Base-by-base conservation (phyloP, 139 green algal species). In the Spirogloea muscicola region DNA sequence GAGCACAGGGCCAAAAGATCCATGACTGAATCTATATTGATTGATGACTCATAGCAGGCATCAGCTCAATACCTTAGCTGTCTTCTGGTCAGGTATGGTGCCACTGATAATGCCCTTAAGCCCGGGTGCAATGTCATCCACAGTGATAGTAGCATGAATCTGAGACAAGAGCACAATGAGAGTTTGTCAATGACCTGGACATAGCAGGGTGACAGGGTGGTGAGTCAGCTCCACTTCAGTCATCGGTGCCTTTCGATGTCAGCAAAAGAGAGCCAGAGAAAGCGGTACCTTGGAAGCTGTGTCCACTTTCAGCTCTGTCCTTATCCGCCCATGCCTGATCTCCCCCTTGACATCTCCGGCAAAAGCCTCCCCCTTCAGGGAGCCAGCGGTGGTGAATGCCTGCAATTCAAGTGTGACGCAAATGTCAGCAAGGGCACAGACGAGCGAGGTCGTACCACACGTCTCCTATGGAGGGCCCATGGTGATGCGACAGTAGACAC, bases 121-220 rank as follows among this genome's bases (percentile, higher is more conserved):
- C 3, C 60, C 72, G 49, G 62, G 62, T 38, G 72, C 34, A 48
- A 80, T 38, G 48, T 80, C 29, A 25, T 80, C 63, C 7, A 74
- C 7, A 63, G 63, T 48, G 5, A 63, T 5, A 9, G 63, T 37
- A 25, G 38, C 31, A 16, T 31, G 7, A 61, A 72, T n/a, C 63
- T 72, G 63, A n/a, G n/a, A n/a, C n/a, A 16, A 72, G 25, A 68
- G n/a, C 31, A 5, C 52, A 62, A 62, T 62, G 52, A 31, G 40
- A 6, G 5, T 33, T 62, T 9, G 5, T 43, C 52, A 62, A 62
- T n/a, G n/a, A n/a, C n/a, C n/a, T n/a, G n/a, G n/a, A n/a, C n/a
- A n/a, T n/a, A n/a, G n/a, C n/a, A n/a, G n/a, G n/a, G n/a, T n/a
- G n/a, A n/a, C n/a, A n/a, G n/a, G n/a, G n/a, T n/a, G n/a, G n/a